Percentiles rank a stretch among this genome's conserved stretches.
Evolutionary conservation across 75 land plant species (phyloP).

Genomic region (Sequoiadendron giganteum): DNA sequence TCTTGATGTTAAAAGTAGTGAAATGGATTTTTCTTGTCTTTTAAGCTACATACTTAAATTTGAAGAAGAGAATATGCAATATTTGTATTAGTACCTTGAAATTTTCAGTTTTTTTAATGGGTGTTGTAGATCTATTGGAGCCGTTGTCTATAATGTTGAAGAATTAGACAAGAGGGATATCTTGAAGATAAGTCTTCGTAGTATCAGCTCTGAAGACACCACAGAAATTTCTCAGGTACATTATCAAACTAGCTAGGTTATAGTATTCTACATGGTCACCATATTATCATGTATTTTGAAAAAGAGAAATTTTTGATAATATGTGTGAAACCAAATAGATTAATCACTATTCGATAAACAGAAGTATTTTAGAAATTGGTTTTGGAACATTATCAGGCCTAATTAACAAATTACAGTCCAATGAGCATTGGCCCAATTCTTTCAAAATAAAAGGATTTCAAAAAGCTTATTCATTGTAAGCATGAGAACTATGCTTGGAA

Average conservation of each 20-base stretch:
- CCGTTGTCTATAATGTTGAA: conserved; percentile 73
- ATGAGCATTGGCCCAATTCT: not conserved
- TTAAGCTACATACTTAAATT: not conserved
- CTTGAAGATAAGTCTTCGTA: conserved; percentile 84
- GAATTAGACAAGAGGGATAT: conserved; percentile 50
- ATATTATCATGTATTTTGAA: not conserved
- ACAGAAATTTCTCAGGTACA: conserved; percentile 72
- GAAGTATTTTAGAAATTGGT: too few species aligned
- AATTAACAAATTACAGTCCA: not conserved
- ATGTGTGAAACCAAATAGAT: not conserved
- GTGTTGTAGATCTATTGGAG: conserved; percentile 75
- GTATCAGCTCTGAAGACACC: conserved; percentile 70
- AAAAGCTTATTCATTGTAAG: not conserved
- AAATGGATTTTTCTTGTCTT: not conserved
- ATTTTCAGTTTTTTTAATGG: not conserved
- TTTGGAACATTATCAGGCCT: too few species aligned
- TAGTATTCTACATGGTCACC: not conserved
- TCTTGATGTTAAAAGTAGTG: not conserved
- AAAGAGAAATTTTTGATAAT: not conserved
- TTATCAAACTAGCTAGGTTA: not conserved
- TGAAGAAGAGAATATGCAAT: not conserved
- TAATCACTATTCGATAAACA: not conserved
- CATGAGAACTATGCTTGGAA: not conserved
- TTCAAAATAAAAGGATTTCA: not conserved
- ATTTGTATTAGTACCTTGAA: not conserved